Conservation (phyloP, 2,329 filamentous ascomycete species). For the Albifimbria verrucaria region DNA sequence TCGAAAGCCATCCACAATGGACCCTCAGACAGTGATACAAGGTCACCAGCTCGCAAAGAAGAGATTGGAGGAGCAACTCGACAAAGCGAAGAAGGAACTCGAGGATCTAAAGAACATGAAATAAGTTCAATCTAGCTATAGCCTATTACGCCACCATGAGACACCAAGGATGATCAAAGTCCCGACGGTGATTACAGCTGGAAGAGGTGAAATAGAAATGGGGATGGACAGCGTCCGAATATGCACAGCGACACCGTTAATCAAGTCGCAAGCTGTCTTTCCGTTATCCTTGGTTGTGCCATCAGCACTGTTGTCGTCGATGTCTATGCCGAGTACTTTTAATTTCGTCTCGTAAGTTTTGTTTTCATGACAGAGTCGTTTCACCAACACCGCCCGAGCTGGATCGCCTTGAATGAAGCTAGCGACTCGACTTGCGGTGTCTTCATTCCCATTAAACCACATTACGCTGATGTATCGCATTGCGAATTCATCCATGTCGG, state of each 20-base stretch:
- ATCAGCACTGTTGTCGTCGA: background rate
- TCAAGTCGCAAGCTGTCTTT: background rate
- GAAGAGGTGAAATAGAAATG: background rate
- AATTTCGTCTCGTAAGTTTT: background rate
- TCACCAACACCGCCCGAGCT: background rate
- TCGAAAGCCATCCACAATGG: too few species aligned
- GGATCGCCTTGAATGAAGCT: background rate
- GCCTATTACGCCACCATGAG: too few species aligned
- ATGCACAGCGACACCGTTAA: background rate
- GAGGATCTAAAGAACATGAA: too few species aligned
- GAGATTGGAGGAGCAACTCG: too few species aligned
- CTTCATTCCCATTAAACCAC: background rate
- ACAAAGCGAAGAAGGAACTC: too few species aligned
- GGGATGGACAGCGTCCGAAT: background rate
- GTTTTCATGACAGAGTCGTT: background rate
- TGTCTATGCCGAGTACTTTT: background rate
- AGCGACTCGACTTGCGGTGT: background rate
- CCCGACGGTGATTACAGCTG: too few species aligned
- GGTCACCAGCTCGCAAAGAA: too few species aligned
- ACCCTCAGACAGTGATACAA: too few species aligned
- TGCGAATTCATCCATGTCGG: constrained; percentile 6
- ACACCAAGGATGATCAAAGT: too few species aligned
- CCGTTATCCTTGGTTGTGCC: background rate
- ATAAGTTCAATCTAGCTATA: too few species aligned
- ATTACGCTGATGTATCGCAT: constrained; percentile 21